phyloP scores from a whole-genome alignment of 805 yeast species.

The Naumovozyma castellii region DNA sequence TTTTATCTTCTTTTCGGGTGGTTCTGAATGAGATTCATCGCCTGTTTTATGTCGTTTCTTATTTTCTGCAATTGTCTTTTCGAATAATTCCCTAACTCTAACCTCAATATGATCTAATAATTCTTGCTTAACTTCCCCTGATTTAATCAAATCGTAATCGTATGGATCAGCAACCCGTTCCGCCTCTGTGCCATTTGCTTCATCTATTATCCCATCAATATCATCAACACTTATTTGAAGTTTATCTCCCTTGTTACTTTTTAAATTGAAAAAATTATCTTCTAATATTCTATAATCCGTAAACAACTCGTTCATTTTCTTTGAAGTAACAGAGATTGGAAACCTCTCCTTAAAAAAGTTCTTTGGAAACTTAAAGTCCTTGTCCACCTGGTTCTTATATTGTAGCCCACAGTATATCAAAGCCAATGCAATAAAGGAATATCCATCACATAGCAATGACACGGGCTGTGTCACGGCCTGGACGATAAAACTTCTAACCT shows the following conservation, averaged over 20 bases:
- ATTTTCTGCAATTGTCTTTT: constrained; percentile 16
- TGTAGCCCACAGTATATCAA: constrained; percentile 26
- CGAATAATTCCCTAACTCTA: constrained; percentile 19
- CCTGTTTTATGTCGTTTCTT: constrained; percentile 11
- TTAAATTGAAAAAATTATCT: constrained; percentile 28
- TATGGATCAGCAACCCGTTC: constrained; percentile 8
- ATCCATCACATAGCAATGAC: constrained; percentile 28
- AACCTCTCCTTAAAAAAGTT: constrained; percentile 26
- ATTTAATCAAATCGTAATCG: constrained; percentile 20
- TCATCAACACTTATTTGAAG: constrained; percentile 19
- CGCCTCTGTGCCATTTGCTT: constrained; percentile 6
- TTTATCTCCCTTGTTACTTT: constrained; percentile 28
- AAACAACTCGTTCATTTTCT: constrained; percentile 18
- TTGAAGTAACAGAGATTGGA: constrained; percentile 15
- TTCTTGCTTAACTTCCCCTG: constrained; percentile 25
- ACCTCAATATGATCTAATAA: constrained; percentile 21
- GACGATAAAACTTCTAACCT: constrained; percentile 27
- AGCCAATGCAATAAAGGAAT: constrained; percentile 23
- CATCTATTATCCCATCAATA: constrained; percentile 19
- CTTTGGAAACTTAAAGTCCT: constrained; percentile 22
- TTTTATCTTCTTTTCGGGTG: constrained; percentile 12
- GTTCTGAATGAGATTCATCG: constrained; percentile 3
- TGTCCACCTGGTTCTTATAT: constrained; percentile 21
- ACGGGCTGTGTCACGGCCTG: constrained; percentile 32
- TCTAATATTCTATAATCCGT: constrained; percentile 26